Conservation (phyloP, 495 filamentous ascomycete species). For the Niebla homalea region DNA sequence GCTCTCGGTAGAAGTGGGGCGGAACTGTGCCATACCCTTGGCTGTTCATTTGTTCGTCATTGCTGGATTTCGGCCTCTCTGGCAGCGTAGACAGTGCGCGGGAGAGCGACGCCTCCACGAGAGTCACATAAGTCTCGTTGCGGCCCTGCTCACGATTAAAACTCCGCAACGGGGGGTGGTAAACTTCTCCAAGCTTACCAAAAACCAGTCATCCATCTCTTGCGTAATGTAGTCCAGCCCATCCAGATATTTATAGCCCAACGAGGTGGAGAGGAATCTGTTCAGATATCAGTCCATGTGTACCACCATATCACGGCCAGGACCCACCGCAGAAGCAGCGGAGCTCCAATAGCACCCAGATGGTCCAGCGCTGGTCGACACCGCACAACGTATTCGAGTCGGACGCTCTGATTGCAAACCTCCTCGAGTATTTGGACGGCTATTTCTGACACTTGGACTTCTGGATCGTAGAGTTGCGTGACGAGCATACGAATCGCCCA, state of each 20-base stretch:
- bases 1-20: conserved; percentile 92
- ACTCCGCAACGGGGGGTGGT: not conserved
- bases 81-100: conserved; percentile 61
- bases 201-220: conserved; percentile 99
- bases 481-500: conserved; percentile 94
- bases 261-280: conserved; percentile 77
- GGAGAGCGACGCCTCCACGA: conserved; percentile 93
- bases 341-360: conserved; percentile 91
- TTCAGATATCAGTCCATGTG: not conserved
- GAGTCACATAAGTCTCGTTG: conserved; percentile 83
- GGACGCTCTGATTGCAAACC: conserved; percentile 79
- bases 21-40: conserved; percentile 60
- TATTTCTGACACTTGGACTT: conserved; percentile 88
- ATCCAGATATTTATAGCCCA: conserved; percentile 94
- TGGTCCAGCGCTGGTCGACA: conserved; percentile 94
- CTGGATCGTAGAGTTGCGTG: conserved; percentile 94
- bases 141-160: conserved; percentile 41
- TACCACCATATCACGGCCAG: not conserved
- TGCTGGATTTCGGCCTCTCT: conserved; percentile 16
- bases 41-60: conserved; percentile 44
- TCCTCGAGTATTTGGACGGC: conserved; percentile 96
- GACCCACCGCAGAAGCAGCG: conserved; percentile 60
- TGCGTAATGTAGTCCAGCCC: conserved; percentile 95
- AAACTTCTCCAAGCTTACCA: conserved; percentile 22
- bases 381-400: conserved; percentile 89